Base-by-base conservation (phyloP, 768 basidiomycete genomes). In the Solioccasus polychromus region DNA sequence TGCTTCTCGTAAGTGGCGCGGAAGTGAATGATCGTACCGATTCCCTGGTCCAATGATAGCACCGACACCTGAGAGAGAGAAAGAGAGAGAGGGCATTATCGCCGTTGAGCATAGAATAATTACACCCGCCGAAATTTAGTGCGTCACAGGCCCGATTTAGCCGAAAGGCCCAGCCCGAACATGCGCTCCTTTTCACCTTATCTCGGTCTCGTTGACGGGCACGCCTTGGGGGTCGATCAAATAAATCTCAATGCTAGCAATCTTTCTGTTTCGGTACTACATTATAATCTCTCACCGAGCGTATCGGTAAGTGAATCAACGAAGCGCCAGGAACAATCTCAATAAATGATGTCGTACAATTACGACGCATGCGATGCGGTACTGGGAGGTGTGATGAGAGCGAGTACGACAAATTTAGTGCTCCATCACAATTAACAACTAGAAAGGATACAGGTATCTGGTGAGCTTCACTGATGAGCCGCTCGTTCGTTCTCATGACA, bases 1-100 rank as follows among this genome's bases (percentile, higher is more conserved):
- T 48, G 39, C 28, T 39, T 63, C 39, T 58, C 60, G 60, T 61
- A 61, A 61, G 60, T 63, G 60, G 60, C 58, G 60, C 60, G 55
- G 60, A 57, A 63, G 58, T 60, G 54, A 54, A 25, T 42, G 58
- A 50, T 55, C 36, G 37, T 41, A 38, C 60, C 60, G 34, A 35
- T 32, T 48, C 44, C n/a, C 8, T 48, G 60, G 60, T 23, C 56
- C 43, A 44, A 41, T 48, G 31, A 52, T 31, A 42, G 34, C 48
- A 39, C 38, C 38, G 46, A 29, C 45, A 38, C 44, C 53, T 48
- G 48, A 30, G 49, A 50, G 42, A 57, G n/a, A n/a, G n/a, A n/a
- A n/a, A n/a, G n/a, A n/a, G n/a, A n/a, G n/a, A n/a, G 45, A 44
- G 24, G 34, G 14, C 8, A 40, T 17, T 57, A 51, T 53, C 38